A percentile compares a stretch with the other conserved stretches of the same genome.
Conservation (phyloP, 106 monocot species). For the Dioscorea zingiberensis region DNA sequence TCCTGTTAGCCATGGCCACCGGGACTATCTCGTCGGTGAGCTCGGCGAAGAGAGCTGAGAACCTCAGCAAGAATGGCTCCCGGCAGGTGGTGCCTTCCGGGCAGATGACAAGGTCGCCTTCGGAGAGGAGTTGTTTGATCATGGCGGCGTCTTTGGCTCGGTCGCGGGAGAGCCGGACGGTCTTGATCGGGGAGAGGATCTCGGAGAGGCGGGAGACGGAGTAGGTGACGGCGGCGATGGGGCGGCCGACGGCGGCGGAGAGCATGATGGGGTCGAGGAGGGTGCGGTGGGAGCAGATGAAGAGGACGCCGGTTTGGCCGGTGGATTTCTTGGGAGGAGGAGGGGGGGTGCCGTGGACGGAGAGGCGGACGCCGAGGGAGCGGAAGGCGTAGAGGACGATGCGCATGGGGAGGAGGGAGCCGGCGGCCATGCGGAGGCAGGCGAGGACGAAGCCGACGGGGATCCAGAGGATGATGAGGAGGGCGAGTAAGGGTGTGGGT, state of each 20-base stretch:
- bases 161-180: constrained; percentile 55
- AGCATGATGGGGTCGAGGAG: constrained; percentile 61
- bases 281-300: constrained; percentile 67
- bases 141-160: constrained; percentile 55
- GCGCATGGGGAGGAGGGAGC: constrained; percentile 47
- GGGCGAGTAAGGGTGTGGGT: constrained; percentile 37
- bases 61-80: constrained; percentile 81
- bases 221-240: constrained; percentile 53
- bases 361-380: constrained; percentile 41
- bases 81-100: constrained; percentile 91
- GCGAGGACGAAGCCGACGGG: constrained; percentile 63
- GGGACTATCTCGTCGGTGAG: constrained; percentile 65
- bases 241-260: constrained; percentile 45
- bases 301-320: constrained; percentile 42
- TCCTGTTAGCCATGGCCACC: constrained; percentile 45
- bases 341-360: constrained; percentile 26
- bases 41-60: constrained; percentile 84
- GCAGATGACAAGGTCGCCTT: constrained; percentile 77
- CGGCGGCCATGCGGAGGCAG: constrained; percentile 50
- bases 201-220: constrained; percentile 68
- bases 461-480: constrained; percentile 51
- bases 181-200: constrained; percentile 61
- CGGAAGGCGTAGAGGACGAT: constrained; percentile 32
- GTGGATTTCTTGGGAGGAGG: constrained; percentile 16
- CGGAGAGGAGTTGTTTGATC: constrained; percentile 47